A percentile compares a stretch with the other conserved stretches of the same genome.
Evolutionary conservation across 371 early-diverging fungal genomes (phyloP).

Genomic region (Mucor indicus): DNA sequence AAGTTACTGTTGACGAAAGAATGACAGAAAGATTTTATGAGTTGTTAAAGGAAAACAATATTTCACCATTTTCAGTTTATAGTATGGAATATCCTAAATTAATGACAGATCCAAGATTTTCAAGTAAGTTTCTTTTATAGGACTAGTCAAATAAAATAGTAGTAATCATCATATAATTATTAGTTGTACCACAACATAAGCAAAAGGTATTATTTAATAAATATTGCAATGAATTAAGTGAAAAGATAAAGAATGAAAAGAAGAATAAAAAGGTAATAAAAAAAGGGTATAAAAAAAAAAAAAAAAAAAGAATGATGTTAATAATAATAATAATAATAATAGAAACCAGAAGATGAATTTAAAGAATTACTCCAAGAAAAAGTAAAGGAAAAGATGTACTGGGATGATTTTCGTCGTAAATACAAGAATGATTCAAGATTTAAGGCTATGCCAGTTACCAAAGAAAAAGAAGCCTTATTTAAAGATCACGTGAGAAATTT

Average conservation of each 20-base stretch:
- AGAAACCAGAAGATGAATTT: constrained; percentile 54
- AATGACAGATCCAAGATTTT: constrained; percentile 54
- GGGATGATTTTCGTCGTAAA: constrained; percentile 66
- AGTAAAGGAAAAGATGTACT: constrained; percentile 48
- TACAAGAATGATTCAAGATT: constrained; percentile 58
- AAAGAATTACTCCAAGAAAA: constrained; percentile 44
- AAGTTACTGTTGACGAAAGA: too few species aligned
- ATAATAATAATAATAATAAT: constrained; percentile 1
- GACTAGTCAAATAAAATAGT: too few species aligned
- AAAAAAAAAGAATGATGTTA: constrained; percentile 11
- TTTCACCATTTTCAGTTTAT: constrained; percentile 75
- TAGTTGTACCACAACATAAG: constrained; percentile 35
- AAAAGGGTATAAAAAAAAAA: constrained; percentile 1
- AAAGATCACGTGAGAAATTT: constrained; percentile 47
- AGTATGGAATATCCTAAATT: constrained; percentile 63
- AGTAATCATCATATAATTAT: constrained; percentile 5
- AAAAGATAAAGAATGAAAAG: constrained; percentile 51
- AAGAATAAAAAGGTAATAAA: constrained; percentile 31
- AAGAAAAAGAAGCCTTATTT: constrained; percentile 53
- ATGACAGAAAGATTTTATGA: constrained; percentile 44
- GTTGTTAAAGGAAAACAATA: constrained; percentile 65
- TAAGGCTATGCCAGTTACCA: constrained; percentile 35
- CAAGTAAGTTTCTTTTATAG: constrained; percentile 32
- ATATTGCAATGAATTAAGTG: constrained; percentile 61
- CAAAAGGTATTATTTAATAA: constrained; percentile 67